Evolutionary conservation across 73 alveolate species (phyloP), one percentile per base, ranked within the genome.

Genomic region (Paramecium primaurelia): DNA sequence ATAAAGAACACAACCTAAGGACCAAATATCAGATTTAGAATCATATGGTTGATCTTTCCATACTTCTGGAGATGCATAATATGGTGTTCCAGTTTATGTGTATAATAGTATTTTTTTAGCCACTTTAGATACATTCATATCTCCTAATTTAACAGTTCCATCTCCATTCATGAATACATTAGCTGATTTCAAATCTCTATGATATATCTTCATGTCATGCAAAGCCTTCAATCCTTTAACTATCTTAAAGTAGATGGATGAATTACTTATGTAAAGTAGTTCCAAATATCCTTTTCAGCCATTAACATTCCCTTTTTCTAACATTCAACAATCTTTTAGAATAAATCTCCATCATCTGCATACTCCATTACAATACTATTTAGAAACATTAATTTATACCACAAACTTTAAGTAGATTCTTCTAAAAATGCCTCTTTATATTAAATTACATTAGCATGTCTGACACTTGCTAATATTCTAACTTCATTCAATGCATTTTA

Each of bases 31-130:
- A 95, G 98, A 95, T 95, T 98, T 98, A 54, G 97, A 93, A 58
- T 97, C 98, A 93, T 98, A 98, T 34, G 99, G 99, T 69, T 97
- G 95, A 92, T 98, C 99, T 86, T 96, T 98, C 99, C 99, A 98
- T 0, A 98, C 99, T 92, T 98, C 99, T 2, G 99, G 99, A 32
- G 98, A 92, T 11, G 99, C 99, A 94, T 98, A 98, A 88, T 97
- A 98, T 22, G 99, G 99, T 4, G 99, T 98, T 1, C 99, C 99
- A 22, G 99, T 98, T 92, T 97, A 96, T 3, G 99, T 98, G 80
- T 97, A 96, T 42, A 94, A 93, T 28, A 97, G 91, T 6, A 98
- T 98, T 88, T 94, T 94, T 45, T 97, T 94, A 10, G 98, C 97
- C 6, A 97, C 96, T 86, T 97, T 97, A 37, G 99, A 96, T 12